These are phyloP conservation scores for Aspergillus novofumigatus DNA, from an alignment of 2,329 filamentous ascomycete species.

Conservation along the genomic window DNA sequence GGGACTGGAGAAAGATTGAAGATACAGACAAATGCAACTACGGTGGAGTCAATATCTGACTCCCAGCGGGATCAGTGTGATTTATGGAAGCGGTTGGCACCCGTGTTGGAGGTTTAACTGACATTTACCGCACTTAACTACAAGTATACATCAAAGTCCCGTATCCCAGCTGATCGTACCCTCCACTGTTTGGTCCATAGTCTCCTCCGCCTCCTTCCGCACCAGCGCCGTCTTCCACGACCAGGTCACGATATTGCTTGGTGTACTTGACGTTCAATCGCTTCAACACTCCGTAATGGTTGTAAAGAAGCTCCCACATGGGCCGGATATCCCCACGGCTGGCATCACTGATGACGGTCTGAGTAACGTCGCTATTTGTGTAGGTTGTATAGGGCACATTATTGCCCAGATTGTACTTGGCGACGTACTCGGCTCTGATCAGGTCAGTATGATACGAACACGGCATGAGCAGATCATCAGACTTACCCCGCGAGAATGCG, in stretches of 20 bases:
- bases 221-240: conserved; percentile 29
- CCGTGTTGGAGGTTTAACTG: conserved; percentile 1
- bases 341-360: conserved; percentile 29
- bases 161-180: conserved; percentile 40
- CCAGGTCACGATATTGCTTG: conserved; percentile 34
- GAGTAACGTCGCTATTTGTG: conserved; percentile 35
- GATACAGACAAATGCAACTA: conserved; percentile 10
- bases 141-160: conserved; percentile 30
- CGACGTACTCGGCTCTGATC: conserved; percentile 13
- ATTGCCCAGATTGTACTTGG: conserved; percentile 43
- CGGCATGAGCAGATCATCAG: background rate
- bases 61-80: background rate
- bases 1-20: conserved; percentile 1
- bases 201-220: conserved; percentile 45
- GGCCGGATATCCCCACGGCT: conserved; percentile 36
- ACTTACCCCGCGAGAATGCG: conserved; percentile 36
- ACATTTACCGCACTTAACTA: background rate
- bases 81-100: background rate
- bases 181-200: conserved; percentile 40
- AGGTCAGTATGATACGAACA: background rate
- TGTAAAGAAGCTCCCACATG: conserved; percentile 38
- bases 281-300: conserved; percentile 39
- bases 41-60: conserved; percentile 3
- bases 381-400: conserved; percentile 43
- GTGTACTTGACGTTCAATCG: conserved; percentile 37